These are phyloP conservation scores for Cornus florida DNA, from an alignment of 148 eudicot species.

Conservation along the genomic window DNA sequence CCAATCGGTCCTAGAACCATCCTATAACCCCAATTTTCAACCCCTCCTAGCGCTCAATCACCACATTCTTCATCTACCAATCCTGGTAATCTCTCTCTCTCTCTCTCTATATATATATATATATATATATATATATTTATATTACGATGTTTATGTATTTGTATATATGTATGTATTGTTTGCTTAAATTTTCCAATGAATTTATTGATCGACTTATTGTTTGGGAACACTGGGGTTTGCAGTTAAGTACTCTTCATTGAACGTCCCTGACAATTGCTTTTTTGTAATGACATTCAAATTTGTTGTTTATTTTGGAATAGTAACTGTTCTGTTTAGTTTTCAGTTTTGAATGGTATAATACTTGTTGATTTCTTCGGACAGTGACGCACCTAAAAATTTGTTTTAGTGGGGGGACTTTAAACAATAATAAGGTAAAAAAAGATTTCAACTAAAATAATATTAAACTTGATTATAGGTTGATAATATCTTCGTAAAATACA, in stretches of 20 bases:
- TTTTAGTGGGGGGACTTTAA: too few relatives aligned
- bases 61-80: background rate
- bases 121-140: background rate
- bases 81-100: conserved; percentile 28
- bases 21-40: background rate
- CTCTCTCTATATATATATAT: background rate
- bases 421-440: too few relatives aligned
- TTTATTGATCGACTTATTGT: background rate
- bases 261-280: background rate
- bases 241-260: background rate
- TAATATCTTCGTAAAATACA: too few relatives aligned
- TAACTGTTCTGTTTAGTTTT: background rate
- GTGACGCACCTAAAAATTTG: too few relatives aligned
- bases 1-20: background rate
- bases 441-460: too few relatives aligned
- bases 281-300: background rate
- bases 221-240: background rate
- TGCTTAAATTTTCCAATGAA: background rate
- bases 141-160: too few relatives aligned
- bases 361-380: too few relatives aligned
- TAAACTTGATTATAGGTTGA: too few relatives aligned
- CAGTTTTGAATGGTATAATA: background rate
- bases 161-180: too few relatives aligned
- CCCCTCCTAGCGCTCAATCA: background rate
- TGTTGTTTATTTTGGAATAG: background rate